A percentile compares a stretch with the other conserved stretches of the same genome.
Conservation (phyloP, 73 alveolate genomes). For the Paramecium octaurelia region DNA sequence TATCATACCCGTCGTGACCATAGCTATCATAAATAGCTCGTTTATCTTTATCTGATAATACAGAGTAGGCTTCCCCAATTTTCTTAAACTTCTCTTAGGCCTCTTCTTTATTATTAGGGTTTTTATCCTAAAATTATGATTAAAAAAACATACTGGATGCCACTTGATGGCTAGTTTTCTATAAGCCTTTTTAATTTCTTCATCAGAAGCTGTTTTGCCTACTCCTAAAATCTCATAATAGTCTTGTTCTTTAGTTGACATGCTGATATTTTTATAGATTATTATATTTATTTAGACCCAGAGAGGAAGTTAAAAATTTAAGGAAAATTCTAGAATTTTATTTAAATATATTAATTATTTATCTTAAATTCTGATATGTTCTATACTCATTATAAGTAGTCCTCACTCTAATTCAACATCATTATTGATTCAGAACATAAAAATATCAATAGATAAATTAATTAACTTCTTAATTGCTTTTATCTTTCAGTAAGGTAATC, state of each 20-base stretch:
- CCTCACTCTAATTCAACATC: neutral
- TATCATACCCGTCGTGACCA: conserved; percentile 84
- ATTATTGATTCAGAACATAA: no score
- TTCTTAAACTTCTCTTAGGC: conserved; percentile 90
- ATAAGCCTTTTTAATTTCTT: conserved; percentile 80
- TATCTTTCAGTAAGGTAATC: no score
- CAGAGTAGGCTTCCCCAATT: conserved; percentile 95
- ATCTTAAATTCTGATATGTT: neutral
- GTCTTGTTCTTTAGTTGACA: conserved; percentile 66
- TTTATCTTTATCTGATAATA: conserved; percentile 86
- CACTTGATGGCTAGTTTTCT: conserved; percentile 86
- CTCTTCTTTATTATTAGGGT: conserved; percentile 86
- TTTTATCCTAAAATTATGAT: conserved; percentile 75
- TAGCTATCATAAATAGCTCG: conserved; percentile 88
- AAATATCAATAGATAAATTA: neutral
- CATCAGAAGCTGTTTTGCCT: conserved; percentile 74
- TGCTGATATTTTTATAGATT: neutral
- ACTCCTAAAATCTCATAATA: conserved; percentile 84
- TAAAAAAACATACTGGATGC: conserved; percentile 83
- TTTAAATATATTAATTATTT: neutral
- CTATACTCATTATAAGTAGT: neutral
- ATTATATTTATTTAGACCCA: neutral
- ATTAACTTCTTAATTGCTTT: neutral
- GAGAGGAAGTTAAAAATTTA: neutral
- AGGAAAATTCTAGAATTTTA: conserved; percentile 7